A percentile compares a stretch with the other conserved stretches of the same genome.
phyloP scores from a whole-genome alignment of 495 filamentous ascomycete genomes.

The Aspergillus ostianus region DNA sequence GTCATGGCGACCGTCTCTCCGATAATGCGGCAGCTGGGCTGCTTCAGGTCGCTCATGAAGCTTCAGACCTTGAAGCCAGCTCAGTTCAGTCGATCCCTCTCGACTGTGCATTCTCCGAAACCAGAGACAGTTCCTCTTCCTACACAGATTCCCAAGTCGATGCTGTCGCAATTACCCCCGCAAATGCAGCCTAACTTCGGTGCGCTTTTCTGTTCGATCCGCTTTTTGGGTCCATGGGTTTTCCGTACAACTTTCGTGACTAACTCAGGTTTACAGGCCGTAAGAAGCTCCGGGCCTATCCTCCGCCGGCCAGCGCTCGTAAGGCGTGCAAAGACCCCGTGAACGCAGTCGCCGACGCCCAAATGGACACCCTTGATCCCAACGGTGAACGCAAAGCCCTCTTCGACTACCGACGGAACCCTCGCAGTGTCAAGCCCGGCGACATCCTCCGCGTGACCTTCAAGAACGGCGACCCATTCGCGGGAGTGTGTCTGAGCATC shows the following conservation, averaged over 20 bases:
- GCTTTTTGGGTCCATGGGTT: not conserved
- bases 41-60: constrained; percentile 55
- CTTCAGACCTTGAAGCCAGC: constrained; percentile 47
- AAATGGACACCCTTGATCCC: constrained; percentile 76
- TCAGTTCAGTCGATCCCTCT: constrained; percentile 39
- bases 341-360: constrained; percentile 55
- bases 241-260: constrained; percentile 5
- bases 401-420: constrained; percentile 69
- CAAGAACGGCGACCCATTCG: constrained; percentile 82
- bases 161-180: constrained; percentile 42
- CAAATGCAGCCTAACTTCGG: constrained; percentile 37
- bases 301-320: constrained; percentile 47
- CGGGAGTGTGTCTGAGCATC: constrained; percentile 83
- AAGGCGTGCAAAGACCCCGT: constrained; percentile 59
- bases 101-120: constrained; percentile 39
- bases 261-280: constrained; percentile 27
- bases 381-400: constrained; percentile 76
- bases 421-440: constrained; percentile 71
- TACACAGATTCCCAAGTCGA: constrained; percentile 38
- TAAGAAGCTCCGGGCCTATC: constrained; percentile 53
- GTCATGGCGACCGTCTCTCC: constrained; percentile 59
- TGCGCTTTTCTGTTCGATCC: constrained; percentile 15
- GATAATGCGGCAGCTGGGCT: constrained; percentile 64
- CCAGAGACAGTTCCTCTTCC: constrained; percentile 41
- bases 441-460: constrained; percentile 89